Conservation (phyloP, 176 grass and related monocot species). For the Oryza glumipatula region DNA sequence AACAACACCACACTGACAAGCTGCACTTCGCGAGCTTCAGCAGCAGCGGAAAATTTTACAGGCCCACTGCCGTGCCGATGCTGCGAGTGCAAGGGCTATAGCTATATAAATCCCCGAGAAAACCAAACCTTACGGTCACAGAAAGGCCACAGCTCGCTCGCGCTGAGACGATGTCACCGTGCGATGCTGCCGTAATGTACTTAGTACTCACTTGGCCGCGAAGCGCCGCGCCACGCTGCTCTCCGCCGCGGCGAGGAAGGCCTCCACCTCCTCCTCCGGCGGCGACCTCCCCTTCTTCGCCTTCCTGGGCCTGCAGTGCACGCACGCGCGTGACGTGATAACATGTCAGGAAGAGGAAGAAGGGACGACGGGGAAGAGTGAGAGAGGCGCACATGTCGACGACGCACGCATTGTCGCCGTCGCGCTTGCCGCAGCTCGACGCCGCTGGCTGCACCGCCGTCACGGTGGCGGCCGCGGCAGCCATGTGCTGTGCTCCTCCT, state of each 20-base stretch:
- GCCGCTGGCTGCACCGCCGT: constrained; percentile 15
- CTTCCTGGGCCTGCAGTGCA: constrained; percentile 23
- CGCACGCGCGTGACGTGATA: not conserved
- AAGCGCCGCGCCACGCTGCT: constrained; percentile 42
- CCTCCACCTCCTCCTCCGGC: constrained; percentile 53
- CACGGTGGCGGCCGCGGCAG: constrained; percentile 33
- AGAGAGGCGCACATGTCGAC: constrained; percentile 30
- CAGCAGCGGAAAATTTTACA: constrained; percentile 28
- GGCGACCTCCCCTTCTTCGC: constrained; percentile 39
- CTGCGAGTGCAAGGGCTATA: not conserved
- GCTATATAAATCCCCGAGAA: constrained; percentile 24
- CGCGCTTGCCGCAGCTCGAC: constrained; percentile 42
- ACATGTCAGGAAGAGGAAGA: not conserved
- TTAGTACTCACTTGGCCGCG: constrained; percentile 46
- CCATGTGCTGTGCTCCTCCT: constrained; percentile 15
- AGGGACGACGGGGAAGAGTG: too few species aligned
- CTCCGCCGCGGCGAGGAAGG: constrained; percentile 51
- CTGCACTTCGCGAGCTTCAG: constrained; percentile 17
- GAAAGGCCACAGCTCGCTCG: not conserved
- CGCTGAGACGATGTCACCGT: not conserved
- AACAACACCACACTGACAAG: constrained; percentile 19
- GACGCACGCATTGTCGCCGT: constrained; percentile 9
- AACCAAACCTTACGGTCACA: not conserved
- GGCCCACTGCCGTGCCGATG: constrained; percentile 20
- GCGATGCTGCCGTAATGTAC: not conserved